phyloP scores from a whole-genome alignment of 441 rosid genomes.

The Adansonia rubrostipa region DNA sequence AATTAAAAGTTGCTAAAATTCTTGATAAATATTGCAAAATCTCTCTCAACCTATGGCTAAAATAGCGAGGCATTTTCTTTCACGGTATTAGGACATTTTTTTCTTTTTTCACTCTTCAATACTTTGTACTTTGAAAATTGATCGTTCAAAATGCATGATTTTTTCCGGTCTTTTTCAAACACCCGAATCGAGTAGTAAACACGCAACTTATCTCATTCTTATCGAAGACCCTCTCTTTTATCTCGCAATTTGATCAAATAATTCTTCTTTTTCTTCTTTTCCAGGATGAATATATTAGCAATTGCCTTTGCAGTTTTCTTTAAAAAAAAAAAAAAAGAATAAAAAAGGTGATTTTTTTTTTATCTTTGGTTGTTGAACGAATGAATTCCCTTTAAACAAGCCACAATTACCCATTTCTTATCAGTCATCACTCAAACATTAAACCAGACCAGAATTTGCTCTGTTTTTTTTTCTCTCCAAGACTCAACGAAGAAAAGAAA shows the following conservation, averaged over 20 bases:
- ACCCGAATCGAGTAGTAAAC: not conserved
- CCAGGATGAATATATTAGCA: not conserved
- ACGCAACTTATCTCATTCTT: constrained; percentile 12
- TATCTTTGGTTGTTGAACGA: too few species aligned
- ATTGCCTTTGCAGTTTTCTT: not conserved
- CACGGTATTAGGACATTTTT: not conserved
- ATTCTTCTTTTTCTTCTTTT: not conserved
- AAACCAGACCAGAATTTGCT: not conserved
- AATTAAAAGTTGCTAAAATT: not conserved
- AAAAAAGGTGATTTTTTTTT: too few species aligned
- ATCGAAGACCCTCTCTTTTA: not conserved
- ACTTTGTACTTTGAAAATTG: not conserved
- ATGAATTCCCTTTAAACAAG: not conserved
- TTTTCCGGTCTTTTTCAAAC: not conserved
- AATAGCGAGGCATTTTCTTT: not conserved
- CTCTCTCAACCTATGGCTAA: not conserved
- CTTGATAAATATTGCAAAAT: not conserved
- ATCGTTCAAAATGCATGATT: constrained; percentile 1
- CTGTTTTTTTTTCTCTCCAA: not conserved
- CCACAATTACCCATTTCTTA: not conserved
- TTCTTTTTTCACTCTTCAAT: not conserved
- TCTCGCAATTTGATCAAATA: not conserved
- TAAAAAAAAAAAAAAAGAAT: too few species aligned
- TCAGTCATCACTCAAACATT: not conserved
- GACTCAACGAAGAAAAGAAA: not conserved